Conservation (phyloP, 78 protist genomes). For the Protostelium mycophagum region DNA sequence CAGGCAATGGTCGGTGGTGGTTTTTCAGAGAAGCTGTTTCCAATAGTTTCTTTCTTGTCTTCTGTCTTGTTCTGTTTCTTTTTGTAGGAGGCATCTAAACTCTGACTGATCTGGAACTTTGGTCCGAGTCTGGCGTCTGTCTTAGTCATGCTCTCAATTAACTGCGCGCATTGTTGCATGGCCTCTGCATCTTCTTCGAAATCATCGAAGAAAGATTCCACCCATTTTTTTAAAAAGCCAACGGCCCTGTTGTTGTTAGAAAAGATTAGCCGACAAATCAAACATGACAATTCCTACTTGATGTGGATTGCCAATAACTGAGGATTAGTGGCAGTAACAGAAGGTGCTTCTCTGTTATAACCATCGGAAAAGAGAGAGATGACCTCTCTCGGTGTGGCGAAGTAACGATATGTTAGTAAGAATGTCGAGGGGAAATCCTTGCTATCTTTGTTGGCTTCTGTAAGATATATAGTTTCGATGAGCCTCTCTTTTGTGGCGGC, state of each 20-base stretch:
- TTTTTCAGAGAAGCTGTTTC: not conserved
- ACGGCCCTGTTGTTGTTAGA: conserved; percentile 34
- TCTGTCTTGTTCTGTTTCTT: conserved; percentile 4
- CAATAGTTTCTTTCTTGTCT: conserved; percentile 3
- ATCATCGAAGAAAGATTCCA: conserved; percentile 43
- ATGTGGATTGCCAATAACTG: not conserved
- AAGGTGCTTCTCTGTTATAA: conserved; percentile 30
- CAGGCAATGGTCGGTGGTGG: conserved; percentile 33
- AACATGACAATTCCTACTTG: conserved; percentile 25
- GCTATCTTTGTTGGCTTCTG: not conserved
- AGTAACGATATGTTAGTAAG: conserved; percentile 63
- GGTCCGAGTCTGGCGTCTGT: not conserved
- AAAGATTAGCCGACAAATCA: conserved; percentile 20
- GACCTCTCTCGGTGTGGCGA: conserved; percentile 45
- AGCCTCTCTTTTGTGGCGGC: not conserved
- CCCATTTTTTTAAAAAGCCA: conserved; percentile 62
- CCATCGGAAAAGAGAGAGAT: conserved; percentile 21
- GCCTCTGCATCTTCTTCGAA: conserved; percentile 18
- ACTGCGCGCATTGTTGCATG: not conserved
- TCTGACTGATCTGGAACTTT: not conserved
- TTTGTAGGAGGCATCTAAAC: not conserved
- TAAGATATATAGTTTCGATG: not conserved
- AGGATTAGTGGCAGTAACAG: not conserved
- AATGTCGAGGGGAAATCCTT: conserved; percentile 47
- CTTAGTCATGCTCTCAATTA: not conserved